Base-by-base conservation (phyloP, 176 grass and related monocot species). In the Aegilops longissima region DNA sequence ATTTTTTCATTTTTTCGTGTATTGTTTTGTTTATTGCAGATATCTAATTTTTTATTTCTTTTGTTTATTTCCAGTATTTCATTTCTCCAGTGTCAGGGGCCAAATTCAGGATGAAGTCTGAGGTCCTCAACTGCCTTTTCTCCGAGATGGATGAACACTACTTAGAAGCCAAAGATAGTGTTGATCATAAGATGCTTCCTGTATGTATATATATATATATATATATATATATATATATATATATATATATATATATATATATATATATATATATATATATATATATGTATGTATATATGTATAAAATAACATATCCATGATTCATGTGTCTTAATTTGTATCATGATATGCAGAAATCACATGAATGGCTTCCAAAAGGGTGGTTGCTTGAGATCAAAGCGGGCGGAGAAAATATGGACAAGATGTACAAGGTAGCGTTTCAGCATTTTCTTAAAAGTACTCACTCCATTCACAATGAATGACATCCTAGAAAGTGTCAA, bases 361-460 rank as follows among this genome's bases (percentile, higher is more conserved):
- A 74, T 42, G 71, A 74, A 47, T 74, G 71, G 71, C 71, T 74
- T 47, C 71, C 71, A 20, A 39, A 39, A 8, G 81, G 76, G 17
- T 93, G 87, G 91, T 16, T 90, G 12, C 70, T 85, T 27, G 87
- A 93, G 70, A 1, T 93, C 0, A 92, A 84, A 90, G 81, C 70
- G 0, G 77, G 81, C 18, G 91, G 87, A 11, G 65, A 76, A 52
- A 89, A 90, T 0, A 62, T 14, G 72, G 51, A 77, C 34, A 86
- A 87, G 77, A 92, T 87, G 84, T 92, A 78, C 34, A 89, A 84
- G 91, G 91, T 92, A 81, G 63, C 6, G 65, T 52, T 29, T 71
- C 36, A 3, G 18, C 68, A 21, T 51, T 16, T 9, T 36, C 3
- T 38, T 49, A 31, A 47, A 38, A 21, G 67, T 70, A n/a, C 17